Percentiles rank a stretch among this genome's conserved stretches.
Evolutionary conservation across 176 grass and related monocot species (phyloP).

Genomic region (Neostapfia colusana): DNA sequence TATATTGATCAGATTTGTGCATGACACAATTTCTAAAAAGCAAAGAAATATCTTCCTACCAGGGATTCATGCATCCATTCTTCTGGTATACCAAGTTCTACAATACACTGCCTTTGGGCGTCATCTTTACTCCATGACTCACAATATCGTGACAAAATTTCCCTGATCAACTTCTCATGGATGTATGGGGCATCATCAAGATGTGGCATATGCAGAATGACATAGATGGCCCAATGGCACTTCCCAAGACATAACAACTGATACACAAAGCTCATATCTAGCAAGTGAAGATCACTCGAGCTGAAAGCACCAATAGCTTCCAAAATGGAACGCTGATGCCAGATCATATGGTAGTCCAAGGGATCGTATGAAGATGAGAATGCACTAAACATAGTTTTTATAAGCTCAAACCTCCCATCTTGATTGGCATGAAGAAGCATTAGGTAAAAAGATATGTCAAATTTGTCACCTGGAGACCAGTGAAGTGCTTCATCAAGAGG

Average conservation of each 20-base stretch:
- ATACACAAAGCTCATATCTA: slow-evolving; percentile 90
- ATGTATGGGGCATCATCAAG: slow-evolving; percentile 65
- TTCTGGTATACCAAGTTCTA: slow-evolving; percentile 78
- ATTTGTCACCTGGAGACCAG: slow-evolving; percentile 62
- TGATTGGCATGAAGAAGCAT: slow-evolving; percentile 93
- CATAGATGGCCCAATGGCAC: slow-evolving; percentile 93
- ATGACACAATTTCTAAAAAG: slow-evolving; percentile 29
- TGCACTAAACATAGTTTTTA: slow-evolving; percentile 93
- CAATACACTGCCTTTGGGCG: slow-evolving; percentile 69
- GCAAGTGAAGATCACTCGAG: slow-evolving; percentile 68
- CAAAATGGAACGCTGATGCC: slow-evolving; percentile 84
- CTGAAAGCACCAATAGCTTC: slow-evolving; percentile 84
- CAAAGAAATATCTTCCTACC: slow-evolving; percentile 52
- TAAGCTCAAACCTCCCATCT: slow-evolving; percentile 49
- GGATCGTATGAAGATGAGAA: slow-evolving; percentile 82
- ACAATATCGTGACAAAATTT: slow-evolving; percentile 78
- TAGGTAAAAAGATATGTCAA: slow-evolving; percentile 87
- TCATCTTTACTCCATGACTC: slow-evolving; percentile 80
- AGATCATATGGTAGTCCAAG: slow-evolving; percentile 96
- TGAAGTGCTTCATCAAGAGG: slow-evolving; percentile 66
- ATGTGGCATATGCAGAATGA: slow-evolving; percentile 81
- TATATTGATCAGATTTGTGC: not conserved
- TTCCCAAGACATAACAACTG: slow-evolving; percentile 79
- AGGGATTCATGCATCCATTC: slow-evolving; percentile 92
- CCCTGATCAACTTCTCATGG: slow-evolving; percentile 75